Evolutionary conservation across 768 basidiomycete genomes (phyloP).

Genomic region (Pisolithus microcarpus): DNA sequence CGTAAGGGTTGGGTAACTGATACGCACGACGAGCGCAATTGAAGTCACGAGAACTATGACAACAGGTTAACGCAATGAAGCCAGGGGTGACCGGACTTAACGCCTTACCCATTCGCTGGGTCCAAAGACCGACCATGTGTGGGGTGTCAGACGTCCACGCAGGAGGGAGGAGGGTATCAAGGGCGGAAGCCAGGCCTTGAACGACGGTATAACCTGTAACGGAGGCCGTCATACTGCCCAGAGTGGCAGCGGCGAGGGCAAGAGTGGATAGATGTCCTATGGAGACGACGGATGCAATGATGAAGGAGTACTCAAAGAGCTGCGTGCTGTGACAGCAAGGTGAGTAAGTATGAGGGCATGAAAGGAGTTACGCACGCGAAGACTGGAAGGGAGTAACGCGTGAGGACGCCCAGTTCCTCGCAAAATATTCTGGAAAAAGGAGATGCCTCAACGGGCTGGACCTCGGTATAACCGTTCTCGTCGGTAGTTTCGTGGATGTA

Average conservation of each 20-base stretch:
- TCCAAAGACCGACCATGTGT: conserved; percentile 81
- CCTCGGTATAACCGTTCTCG: neutral
- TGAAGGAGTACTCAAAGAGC: conserved; percentile 78
- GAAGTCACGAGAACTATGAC: conserved; percentile 54
- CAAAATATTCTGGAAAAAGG: conserved; percentile 33
- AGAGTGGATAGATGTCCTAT: conserved; percentile 89
- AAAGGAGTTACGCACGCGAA: conserved; percentile 46
- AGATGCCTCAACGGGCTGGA: conserved; percentile 13
- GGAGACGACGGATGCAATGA: conserved; percentile 75
- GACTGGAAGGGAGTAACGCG: conserved; percentile 62
- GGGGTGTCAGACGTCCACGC: conserved; percentile 92
- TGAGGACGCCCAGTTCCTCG: conserved; percentile 55
- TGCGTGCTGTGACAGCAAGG: conserved; percentile 47
- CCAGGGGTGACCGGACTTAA: neutral
- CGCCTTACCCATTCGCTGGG: conserved; percentile 74
- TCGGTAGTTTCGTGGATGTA: conserved; percentile 49
- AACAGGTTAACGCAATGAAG: conserved; percentile 5
- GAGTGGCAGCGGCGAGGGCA: conserved; percentile 76
- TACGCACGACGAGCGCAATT: conserved; percentile 51
- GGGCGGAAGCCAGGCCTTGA: conserved; percentile 76
- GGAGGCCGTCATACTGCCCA: conserved; percentile 68
- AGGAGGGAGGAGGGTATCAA: conserved; percentile 90
- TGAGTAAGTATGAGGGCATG: neutral
- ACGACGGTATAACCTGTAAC: conserved; percentile 56
- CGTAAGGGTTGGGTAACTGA: neutral